Percentiles rank a stretch among this genome's conserved stretches.
Evolutionary conservation across 2,329 filamentous ascomycete genomes (phyloP).

Genomic region (Pseudocercospora musae): DNA sequence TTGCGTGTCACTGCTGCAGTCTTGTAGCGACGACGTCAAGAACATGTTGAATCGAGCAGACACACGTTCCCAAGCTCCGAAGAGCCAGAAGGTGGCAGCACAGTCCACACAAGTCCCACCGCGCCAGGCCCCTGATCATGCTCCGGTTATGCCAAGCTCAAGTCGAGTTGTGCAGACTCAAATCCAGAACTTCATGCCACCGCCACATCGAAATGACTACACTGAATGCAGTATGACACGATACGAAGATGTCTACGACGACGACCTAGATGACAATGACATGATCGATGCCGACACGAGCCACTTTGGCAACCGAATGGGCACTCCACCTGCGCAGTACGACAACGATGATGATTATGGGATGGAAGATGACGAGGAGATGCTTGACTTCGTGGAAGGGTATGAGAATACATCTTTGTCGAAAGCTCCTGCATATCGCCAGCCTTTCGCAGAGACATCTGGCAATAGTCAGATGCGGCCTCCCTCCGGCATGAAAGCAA

Average conservation of each 20-base stretch:
- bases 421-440: slow-evolving; percentile 16
- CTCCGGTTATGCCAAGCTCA: slow-evolving; percentile 22
- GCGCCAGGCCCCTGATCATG: neutral
- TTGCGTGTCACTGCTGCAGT: slow-evolving; percentile 24
- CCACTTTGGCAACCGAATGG: slow-evolving; percentile 38
- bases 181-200: slow-evolving; percentile 20
- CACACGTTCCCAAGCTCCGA: neutral
- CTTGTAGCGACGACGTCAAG: slow-evolving; percentile 26
- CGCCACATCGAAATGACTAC: slow-evolving; percentile 10
- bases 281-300: slow-evolving; percentile 27
- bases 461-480: slow-evolving; percentile 23
- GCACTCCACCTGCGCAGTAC: slow-evolving; percentile 33
- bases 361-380: slow-evolving; percentile 36
- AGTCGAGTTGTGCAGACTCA: slow-evolving; percentile 36
- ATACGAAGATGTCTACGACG: slow-evolving; percentile 17
- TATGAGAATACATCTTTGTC: slow-evolving; percentile 38
- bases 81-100: slow-evolving; percentile 23
- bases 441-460: slow-evolving; percentile 34
- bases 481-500: slow-evolving; percentile 32
- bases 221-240: neutral
- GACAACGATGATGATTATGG: slow-evolving; percentile 34
- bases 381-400: slow-evolving; percentile 44
- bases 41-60: slow-evolving; percentile 13
- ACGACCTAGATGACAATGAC: slow-evolving; percentile 27
- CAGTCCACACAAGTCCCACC: slow-evolving; percentile 30